Base-by-base conservation (phyloP, 768 basidiomycete species). In the Tulasnella sp. region DNA sequence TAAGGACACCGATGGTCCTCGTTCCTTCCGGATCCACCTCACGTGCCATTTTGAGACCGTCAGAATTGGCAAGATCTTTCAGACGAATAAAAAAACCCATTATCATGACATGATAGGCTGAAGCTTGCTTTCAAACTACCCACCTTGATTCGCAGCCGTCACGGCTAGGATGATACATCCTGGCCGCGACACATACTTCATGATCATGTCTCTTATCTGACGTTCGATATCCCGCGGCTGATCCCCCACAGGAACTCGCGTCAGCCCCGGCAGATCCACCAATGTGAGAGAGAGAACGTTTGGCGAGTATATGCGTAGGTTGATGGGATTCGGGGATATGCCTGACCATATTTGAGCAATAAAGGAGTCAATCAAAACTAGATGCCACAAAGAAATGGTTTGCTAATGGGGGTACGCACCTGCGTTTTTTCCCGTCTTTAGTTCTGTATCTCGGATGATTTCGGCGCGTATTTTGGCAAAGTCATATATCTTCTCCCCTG, bases 1-100 rank as follows among this genome's bases (percentile, higher is more conserved):
- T 99, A 67, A 98, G 74, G 19, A 99, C 96, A 79, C 96, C 96
- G 65, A 99, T 97, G 21, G 96, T 99, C 68, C 95, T 79, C 43
- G 85, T 86, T 29, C 96, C 96, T 60, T 98, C 95, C 2, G 95
- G 94, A 69, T 99, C 96, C 24, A 97, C 93, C 68, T 97, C 93
- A 63, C 96, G 79, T 52, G 93, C 95, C 78, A 97, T 74, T 76
- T 96, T 95, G 69, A 96, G 72, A 51, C 96, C 95, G 71, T 98
- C 96, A 19, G 95, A 98, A 73, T 98, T 99, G 62, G 96, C 96
- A 79, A 99, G 78, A 77, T 99, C 96, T 49, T 83, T 13, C 4
- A 38, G 9, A 11, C 19, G 19, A n/a, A 38, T 15, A 38, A 38
- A 15, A 15, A 15, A 38, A 5, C 5, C 5, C 15, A 15, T 38